Evolutionary conservation across 1,139 yeast species (phyloP).

Genomic region (Hyphopichia buzzinii): DNA sequence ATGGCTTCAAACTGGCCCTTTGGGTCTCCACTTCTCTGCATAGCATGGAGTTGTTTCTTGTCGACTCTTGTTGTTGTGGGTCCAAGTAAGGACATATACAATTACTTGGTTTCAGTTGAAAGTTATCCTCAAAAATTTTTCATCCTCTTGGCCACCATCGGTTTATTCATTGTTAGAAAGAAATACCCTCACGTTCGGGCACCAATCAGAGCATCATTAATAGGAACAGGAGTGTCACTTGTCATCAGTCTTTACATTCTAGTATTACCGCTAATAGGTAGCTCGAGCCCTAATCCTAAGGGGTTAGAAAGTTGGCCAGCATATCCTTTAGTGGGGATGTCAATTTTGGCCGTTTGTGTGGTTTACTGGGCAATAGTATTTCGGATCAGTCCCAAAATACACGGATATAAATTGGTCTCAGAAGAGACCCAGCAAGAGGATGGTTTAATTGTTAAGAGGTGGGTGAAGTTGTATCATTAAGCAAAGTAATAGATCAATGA

Average conservation of each 20-base stretch:
- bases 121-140: slow-evolving; percentile 65
- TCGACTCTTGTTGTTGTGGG: slow-evolving; percentile 49
- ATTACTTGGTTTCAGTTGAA: slow-evolving; percentile 69
- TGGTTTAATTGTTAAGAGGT: slow-evolving; percentile 53
- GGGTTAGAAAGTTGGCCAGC: slow-evolving; percentile 52
- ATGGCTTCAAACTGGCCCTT: slow-evolving; percentile 59
- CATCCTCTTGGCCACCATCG: slow-evolving; percentile 48
- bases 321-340: slow-evolving; percentile 43
- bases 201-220: slow-evolving; percentile 46
- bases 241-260: slow-evolving; percentile 39
- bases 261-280: slow-evolving; percentile 47
- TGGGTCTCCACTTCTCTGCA: slow-evolving; percentile 55
- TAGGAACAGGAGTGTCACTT: slow-evolving; percentile 45
- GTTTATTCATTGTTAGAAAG: slow-evolving; percentile 48
- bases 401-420: slow-evolving; percentile 40
- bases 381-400: slow-evolving; percentile 39
- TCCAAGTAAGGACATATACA: slow-evolving; percentile 78
- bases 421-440: slow-evolving; percentile 44
- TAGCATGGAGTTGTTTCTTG: slow-evolving; percentile 33
- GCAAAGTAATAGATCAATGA: slow-evolving; percentile 1
- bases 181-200: slow-evolving; percentile 47
- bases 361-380: slow-evolving; percentile 52
- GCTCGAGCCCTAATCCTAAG: slow-evolving; percentile 36
- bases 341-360: slow-evolving; percentile 33
- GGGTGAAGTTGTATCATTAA: slow-evolving; percentile 35